Evolutionary conservation across 2,329 filamentous ascomycete species (phyloP).

Genomic region (Pezicula carpinea): DNA sequence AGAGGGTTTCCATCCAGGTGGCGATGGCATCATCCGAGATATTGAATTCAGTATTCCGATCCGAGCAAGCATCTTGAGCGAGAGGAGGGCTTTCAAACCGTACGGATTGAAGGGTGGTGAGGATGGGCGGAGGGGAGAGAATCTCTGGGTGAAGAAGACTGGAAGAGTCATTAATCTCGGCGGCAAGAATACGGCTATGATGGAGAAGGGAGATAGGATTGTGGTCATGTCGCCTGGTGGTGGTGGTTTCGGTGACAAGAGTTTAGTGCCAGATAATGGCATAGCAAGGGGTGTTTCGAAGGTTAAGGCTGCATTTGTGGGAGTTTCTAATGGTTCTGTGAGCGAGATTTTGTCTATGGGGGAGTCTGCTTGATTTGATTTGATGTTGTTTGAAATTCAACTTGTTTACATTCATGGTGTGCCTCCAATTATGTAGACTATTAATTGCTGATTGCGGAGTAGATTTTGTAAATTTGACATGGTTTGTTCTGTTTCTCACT

Average conservation of each 20-base stretch:
- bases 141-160: slow-evolving; percentile 63
- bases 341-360: too few species aligned
- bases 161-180: slow-evolving; percentile 17
- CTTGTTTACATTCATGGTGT: too few species aligned
- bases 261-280: too few species aligned
- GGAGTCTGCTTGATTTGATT: too few species aligned
- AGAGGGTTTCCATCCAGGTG: slow-evolving; percentile 58
- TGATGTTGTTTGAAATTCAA: too few species aligned
- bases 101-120: slow-evolving; percentile 80
- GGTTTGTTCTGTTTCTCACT: too few species aligned
- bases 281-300: too few species aligned
- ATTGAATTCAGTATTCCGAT: slow-evolving; percentile 75
- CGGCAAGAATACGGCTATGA: slow-evolving; percentile 19
- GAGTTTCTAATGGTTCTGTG: too few species aligned
- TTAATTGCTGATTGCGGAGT: too few species aligned
- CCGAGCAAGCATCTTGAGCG: slow-evolving; percentile 72
- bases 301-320: too few species aligned
- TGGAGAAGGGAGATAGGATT: slow-evolving; percentile 20
- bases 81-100: slow-evolving; percentile 68
- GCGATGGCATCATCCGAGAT: slow-evolving; percentile 69
- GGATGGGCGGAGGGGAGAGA: slow-evolving; percentile 70
- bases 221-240: slow-evolving; percentile 19
- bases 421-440: too few species aligned
- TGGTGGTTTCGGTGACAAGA: slow-evolving; percentile 17
- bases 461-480: too few species aligned